Percentiles rank a stretch among this genome's conserved stretches.
phyloP scores from a whole-genome alignment of 2,329 filamentous ascomycete species.

The Ophiostoma pallidulum region DNA sequence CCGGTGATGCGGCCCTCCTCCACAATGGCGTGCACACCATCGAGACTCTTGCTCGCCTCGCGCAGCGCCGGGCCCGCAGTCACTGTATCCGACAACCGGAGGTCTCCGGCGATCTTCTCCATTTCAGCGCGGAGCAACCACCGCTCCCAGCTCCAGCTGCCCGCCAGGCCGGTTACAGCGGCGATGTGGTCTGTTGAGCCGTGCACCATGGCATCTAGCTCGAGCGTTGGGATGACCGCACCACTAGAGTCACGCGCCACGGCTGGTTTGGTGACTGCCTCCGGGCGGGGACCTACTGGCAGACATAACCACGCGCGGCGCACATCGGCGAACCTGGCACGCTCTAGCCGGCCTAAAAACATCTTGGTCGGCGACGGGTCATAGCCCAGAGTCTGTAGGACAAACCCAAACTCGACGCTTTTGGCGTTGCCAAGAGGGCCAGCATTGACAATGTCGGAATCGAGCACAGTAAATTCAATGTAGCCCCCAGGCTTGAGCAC shows the following conservation, averaged over 20 bases:
- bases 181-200: constrained; percentile 65
- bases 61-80: constrained; percentile 40
- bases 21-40: constrained; percentile 50
- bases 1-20: constrained; percentile 53
- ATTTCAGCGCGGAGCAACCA: constrained; percentile 85
- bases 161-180: constrained; percentile 69
- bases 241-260: constrained; percentile 24
- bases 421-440: constrained; percentile 72
- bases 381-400: constrained; percentile 81
- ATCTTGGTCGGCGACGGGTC: constrained; percentile 74
- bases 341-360: constrained; percentile 65
- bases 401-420: constrained; percentile 85
- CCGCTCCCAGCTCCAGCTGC: constrained; percentile 88
- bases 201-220: constrained; percentile 53
- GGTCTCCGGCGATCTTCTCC: constrained; percentile 66
- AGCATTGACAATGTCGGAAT: constrained; percentile 81
- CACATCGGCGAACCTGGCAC: constrained; percentile 68
- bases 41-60: constrained; percentile 50
- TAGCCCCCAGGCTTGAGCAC: constrained; percentile 89
- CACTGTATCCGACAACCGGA: constrained; percentile 44
- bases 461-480: constrained; percentile 81
- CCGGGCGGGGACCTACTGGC: constrained; percentile 57
- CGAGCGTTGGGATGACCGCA: constrained; percentile 35
- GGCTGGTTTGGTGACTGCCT: constrained; percentile 31
- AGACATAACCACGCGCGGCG: constrained; percentile 84